Percentiles rank a stretch among this genome's conserved stretches.
These are phyloP conservation scores for Artemisia tridentata DNA, from an alignment of 129 eudicot species.

Conservation along the genomic window DNA sequence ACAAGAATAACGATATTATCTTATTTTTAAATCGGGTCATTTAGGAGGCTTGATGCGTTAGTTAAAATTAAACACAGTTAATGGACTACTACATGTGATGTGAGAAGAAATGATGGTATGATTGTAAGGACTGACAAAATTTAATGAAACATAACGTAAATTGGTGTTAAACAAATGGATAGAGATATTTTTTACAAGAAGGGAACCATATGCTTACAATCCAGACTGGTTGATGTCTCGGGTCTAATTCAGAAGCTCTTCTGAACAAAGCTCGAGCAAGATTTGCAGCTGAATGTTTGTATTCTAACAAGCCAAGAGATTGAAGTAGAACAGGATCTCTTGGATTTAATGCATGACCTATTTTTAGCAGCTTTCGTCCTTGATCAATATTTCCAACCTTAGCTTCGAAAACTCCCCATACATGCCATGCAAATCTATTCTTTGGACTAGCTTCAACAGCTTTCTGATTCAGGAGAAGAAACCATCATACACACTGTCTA, in stretches of 20 bases:
- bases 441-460: slow-evolving; percentile 94
- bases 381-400: slow-evolving; percentile 59
- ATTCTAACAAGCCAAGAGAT: slow-evolving; percentile 81
- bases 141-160: not conserved
- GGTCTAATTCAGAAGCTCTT: slow-evolving; percentile 79
- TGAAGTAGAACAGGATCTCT: slow-evolving; percentile 97
- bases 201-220: slow-evolving; percentile 47
- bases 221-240: slow-evolving; percentile 95
- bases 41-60: not conserved
- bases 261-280: slow-evolving; percentile 77
- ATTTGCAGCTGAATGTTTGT: slow-evolving; percentile 67
- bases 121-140: not conserved
- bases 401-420: slow-evolving; percentile 95
- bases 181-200: not conserved
- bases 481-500: slow-evolving; percentile 15
- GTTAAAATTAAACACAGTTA: not conserved
- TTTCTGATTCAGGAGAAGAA: slow-evolving; percentile 51
- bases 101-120: slow-evolving; percentile 2
- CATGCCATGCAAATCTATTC: slow-evolving; percentile 98
- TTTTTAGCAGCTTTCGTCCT: slow-evolving; percentile 78
- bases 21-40: not conserved
- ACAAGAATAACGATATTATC: not conserved
- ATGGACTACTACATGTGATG: not conserved
- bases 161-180: not conserved
- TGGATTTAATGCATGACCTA: slow-evolving; percentile 87